Evolutionary conservation across 768 basidiomycete species (phyloP).

Genomic region (Gymnopilus junonius): DNA sequence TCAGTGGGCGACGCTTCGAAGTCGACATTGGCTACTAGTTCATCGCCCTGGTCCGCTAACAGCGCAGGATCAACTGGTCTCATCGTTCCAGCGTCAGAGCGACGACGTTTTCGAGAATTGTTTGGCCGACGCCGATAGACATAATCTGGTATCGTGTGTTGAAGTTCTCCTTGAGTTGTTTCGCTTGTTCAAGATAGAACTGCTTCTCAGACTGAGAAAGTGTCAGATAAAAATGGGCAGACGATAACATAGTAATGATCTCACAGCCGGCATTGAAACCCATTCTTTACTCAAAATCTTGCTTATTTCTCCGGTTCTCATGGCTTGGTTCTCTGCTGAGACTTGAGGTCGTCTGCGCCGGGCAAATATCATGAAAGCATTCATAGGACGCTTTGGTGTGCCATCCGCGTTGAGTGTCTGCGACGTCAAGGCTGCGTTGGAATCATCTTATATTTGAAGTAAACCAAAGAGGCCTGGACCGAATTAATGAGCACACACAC

Average conservation of each 20-base stretch:
- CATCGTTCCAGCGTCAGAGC: slow-evolving; percentile 35
- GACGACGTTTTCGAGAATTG: slow-evolving; percentile 72
- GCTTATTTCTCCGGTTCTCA: slow-evolving; percentile 90
- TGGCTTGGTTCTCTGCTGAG: slow-evolving; percentile 83
- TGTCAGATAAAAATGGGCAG: slow-evolving; percentile 15
- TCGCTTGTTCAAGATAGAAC: slow-evolving; percentile 87
- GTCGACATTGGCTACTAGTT: slow-evolving; percentile 34
- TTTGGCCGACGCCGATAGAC: slow-evolving; percentile 89
- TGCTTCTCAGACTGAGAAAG: slow-evolving; percentile 71
- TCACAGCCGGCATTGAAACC: slow-evolving; percentile 77
- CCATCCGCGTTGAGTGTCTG: slow-evolving; percentile 87
- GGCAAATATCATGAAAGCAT: slow-evolving; percentile 94
- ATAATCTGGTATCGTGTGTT: slow-evolving; percentile 86
- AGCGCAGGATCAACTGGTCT: slow-evolving; percentile 33
- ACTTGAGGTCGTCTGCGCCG: slow-evolving; percentile 82
- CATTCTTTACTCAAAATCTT: slow-evolving; percentile 89
- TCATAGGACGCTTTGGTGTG: slow-evolving; percentile 90
- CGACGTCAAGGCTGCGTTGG: slow-evolving; percentile 58
- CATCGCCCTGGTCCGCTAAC: slow-evolving; percentile 35
- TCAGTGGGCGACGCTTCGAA: slow-evolving; percentile 42
- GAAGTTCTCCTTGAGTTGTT: slow-evolving; percentile 84
- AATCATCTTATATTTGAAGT: slow-evolving; percentile 30
- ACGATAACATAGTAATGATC: slow-evolving; percentile 29
- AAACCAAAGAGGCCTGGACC: neutral
- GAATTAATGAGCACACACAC: slow-evolving; percentile 28